Evolutionary conservation across 495 filamentous ascomycete species (phyloP).

Genomic region (Parmelia sp.): DNA sequence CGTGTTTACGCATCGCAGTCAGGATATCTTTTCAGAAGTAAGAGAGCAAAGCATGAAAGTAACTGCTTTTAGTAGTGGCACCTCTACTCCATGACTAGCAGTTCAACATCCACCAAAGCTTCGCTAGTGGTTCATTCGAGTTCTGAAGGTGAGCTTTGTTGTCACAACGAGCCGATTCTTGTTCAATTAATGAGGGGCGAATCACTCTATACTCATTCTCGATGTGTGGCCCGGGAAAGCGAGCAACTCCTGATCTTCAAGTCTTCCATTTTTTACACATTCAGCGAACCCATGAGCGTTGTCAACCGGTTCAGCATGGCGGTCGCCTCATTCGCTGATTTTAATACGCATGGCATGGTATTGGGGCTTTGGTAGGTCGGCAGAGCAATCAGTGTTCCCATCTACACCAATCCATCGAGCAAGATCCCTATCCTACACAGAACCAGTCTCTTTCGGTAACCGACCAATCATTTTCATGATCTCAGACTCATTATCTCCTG

Average conservation of each 20-base stretch:
- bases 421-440: slow-evolving; percentile 13
- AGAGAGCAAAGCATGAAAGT: background rate
- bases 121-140: background rate
- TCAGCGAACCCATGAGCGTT: background rate
- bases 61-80: background rate
- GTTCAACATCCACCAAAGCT: background rate
- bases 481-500: slow-evolving; percentile 72
- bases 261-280: background rate
- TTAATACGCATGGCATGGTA: background rate
- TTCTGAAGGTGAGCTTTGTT: background rate
- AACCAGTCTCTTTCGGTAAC: slow-evolving; percentile 42
- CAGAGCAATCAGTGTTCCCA: slow-evolving; percentile 4
- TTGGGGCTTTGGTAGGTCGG: background rate
- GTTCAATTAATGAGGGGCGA: background rate
- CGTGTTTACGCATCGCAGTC: background rate
- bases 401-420: slow-evolving; percentile 9
- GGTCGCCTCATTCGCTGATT: background rate
- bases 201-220: background rate
- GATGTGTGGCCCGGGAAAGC: background rate
- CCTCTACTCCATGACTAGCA: background rate
- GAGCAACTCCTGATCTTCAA: background rate
- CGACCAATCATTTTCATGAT: slow-evolving; percentile 72
- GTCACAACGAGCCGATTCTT: background rate
- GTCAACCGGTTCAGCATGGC: background rate
- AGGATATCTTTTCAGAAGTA: background rate